These are phyloP conservation scores for Umbelopsis vinacea DNA, from an alignment of 192 early-diverging fungal species.

Conservation along the genomic window DNA sequence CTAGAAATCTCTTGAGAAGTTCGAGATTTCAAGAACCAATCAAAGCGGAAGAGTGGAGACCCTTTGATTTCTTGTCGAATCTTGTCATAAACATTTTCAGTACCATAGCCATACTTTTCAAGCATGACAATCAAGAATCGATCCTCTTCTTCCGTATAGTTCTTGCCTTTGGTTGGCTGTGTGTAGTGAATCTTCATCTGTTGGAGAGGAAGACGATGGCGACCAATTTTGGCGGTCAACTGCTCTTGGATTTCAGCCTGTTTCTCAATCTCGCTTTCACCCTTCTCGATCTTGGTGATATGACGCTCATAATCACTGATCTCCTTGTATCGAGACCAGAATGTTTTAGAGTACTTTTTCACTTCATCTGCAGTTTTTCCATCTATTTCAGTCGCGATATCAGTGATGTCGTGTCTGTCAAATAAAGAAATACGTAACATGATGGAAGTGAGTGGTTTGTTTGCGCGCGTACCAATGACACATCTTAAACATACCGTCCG, in stretches of 20 bases:
- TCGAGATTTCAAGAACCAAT: slow-evolving; percentile 98
- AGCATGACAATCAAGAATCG: slow-evolving; percentile 91
- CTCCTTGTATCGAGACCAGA: slow-evolving; percentile 90
- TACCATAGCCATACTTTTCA: slow-evolving; percentile 86
- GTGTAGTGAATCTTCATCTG: slow-evolving; percentile 90
- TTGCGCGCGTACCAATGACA: background rate
- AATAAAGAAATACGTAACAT: too few species aligned
- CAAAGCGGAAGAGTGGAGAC: slow-evolving; percentile 88
- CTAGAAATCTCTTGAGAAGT: slow-evolving; percentile 83
- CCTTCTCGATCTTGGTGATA: slow-evolving; percentile 85
- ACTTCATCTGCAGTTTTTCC: slow-evolving; percentile 92
- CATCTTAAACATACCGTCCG: slow-evolving; percentile 59
- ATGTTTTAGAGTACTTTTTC: slow-evolving; percentile 80
- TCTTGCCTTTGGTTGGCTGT: slow-evolving; percentile 84
- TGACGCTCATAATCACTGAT: slow-evolving; percentile 87
- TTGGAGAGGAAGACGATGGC: slow-evolving; percentile 80
- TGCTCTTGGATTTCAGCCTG: slow-evolving; percentile 84
- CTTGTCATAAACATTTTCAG: slow-evolving; percentile 92
- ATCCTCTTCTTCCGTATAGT: slow-evolving; percentile 96
- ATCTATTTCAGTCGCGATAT: slow-evolving; percentile 88
- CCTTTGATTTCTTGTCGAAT: slow-evolving; percentile 86
- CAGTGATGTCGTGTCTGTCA: slow-evolving; percentile 63
- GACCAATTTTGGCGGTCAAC: slow-evolving; percentile 75
- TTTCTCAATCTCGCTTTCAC: slow-evolving; percentile 79
- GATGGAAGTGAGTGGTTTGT: background rate